Evolutionary conservation across 2,329 filamentous ascomycete species (phyloP), one percentile per base, ranked within the genome.

Genomic region (Samsoniella hepiali): DNA sequence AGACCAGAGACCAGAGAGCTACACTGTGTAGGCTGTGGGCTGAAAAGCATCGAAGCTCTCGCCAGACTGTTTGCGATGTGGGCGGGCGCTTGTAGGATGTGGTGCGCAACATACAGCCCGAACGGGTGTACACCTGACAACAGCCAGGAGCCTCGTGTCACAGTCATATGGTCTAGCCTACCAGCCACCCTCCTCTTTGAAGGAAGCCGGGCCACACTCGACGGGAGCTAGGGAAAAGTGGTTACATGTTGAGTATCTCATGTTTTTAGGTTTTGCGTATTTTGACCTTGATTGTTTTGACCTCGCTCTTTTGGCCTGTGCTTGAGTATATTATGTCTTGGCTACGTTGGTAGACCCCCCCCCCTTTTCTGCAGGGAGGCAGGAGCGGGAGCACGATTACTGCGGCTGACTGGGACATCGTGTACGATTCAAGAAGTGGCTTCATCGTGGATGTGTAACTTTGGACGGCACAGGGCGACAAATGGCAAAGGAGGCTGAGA

Each of bases 51-150:
- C 22, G 22, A 22, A 22, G 22, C 22, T 22, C 22, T 22, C 10
- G 13, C 11, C 9, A 11, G 15, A n/a, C 31, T 34, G 29, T 51
- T 10, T 6, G 31, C 8, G 49, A 13, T 7, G 34, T 34, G 38
- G 29, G 2, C 31, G 27, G 53, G 22, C 29, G 15, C 5, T 44
- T 32, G 29, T 40, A 9, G 22, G n/a, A 55, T 38, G 34, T 47
- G 49, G 51, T 32, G 45, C 40, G 51, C 53, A 56, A n/a, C 51
- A 62, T 34, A 42, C 31, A 51, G 31, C 51, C 38, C 5, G 29
- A 44, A 49, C 22, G 59, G 59, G 27, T 53, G 58, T 40, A 62
- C 58, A 55, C 29, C 31, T 62, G 50, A 62, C 40, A 45, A 17
- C 15, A 38, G 5, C 7, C 8, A 5, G 40, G 27, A 57, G 42